Evolutionary conservation across 176 grass and related monocot species (phyloP).

Genomic region (Elaeis guineensis): DNA sequence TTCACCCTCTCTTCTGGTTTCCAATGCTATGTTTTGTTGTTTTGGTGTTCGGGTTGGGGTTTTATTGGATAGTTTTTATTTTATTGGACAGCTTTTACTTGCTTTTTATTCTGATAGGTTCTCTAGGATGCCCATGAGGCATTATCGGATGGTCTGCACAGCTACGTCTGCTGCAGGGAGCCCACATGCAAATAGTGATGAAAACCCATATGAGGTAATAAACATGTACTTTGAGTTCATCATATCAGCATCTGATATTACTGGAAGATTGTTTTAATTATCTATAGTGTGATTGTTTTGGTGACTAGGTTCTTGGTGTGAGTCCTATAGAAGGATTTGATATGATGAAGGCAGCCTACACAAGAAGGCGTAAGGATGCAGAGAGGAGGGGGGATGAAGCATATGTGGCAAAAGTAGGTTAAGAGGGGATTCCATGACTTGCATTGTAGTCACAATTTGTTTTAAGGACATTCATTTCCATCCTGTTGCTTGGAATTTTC

Average conservation of each 20-base stretch:
- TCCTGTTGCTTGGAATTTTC: no score
- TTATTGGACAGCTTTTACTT: background rate
- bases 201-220: constrained; percentile 77
- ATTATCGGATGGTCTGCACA: constrained; percentile 15
- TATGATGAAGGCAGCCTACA: constrained; percentile 79
- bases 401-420: constrained; percentile 53
- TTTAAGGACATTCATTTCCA: no score
- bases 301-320: constrained; percentile 66
- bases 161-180: constrained; percentile 47
- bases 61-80: background rate
- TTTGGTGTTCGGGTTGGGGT: background rate
- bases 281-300: constrained; percentile 4
- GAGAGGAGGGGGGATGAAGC: constrained; percentile 73
- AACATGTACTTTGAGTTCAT: background rate
- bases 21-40: background rate
- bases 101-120: constrained; percentile 19
- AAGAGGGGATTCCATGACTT: background rate
- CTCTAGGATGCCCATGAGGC: constrained; percentile 22
- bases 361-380: constrained; percentile 73
- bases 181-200: constrained; percentile 48
- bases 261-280: background rate
- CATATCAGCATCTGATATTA: constrained; percentile 2
- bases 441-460: no score
- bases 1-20: background rate
- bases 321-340: constrained; percentile 70